Percentiles rank a stretch among this genome's conserved stretches.
These are phyloP conservation scores for Clonostachys rhizophaga DNA, from an alignment of 2,329 filamentous ascomycete species.

Conservation along the genomic window DNA sequence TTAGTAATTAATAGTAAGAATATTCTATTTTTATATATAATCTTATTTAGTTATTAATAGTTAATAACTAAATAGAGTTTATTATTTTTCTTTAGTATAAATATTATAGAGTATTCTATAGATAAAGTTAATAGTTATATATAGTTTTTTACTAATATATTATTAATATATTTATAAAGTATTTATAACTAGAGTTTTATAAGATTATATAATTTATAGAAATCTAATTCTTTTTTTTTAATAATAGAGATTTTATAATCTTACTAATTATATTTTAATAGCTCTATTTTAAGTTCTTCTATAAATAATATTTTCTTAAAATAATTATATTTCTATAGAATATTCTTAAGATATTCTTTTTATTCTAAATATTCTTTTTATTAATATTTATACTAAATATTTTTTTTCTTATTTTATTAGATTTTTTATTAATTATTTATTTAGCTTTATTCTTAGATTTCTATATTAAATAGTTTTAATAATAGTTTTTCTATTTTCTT, in stretches of 20 bases:
- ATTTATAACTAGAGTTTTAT: too few relatives aligned
- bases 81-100: constrained; percentile 12
- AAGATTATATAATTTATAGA: too few relatives aligned
- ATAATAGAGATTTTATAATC: too few relatives aligned
- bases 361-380: neutral
- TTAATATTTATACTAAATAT: neutral
- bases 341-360: neutral
- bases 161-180: too few relatives aligned
- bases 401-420: neutral
- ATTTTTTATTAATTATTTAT: neutral
- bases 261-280: too few relatives aligned
- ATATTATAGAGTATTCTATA: constrained; percentile 2
- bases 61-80: constrained; percentile 14
- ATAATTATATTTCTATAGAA: constrained; percentile 1
- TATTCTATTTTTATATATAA: constrained; percentile 15
- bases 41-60: constrained; percentile 14
- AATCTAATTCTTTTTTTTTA: too few relatives aligned
- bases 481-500: neutral
- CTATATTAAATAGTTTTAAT: neutral
- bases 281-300: neutral
- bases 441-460: neutral
- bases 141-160: too few relatives aligned
- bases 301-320: constrained; percentile 5
- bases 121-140: constrained; percentile 7
- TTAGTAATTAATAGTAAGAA: constrained; percentile 16